Base-by-base conservation (phyloP, 768 basidiomycete species). In the Nidula microcarpa region DNA sequence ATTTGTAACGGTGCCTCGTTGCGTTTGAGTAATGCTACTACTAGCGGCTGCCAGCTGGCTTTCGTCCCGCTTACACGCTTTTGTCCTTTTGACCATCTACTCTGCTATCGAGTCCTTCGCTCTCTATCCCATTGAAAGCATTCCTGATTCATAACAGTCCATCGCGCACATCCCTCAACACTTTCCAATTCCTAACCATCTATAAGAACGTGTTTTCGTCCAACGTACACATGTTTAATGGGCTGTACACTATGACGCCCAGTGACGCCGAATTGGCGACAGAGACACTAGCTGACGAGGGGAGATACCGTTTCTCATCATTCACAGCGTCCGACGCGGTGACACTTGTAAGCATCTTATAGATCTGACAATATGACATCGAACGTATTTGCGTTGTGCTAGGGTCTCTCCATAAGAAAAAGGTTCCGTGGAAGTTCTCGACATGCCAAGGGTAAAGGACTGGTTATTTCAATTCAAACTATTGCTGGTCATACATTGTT, bases 251-350 rank as follows among this genome's bases (percentile, higher is more conserved):
- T 49, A 83, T 81, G 75, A 68, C 78, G 54, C 86, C 86, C 36
- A 81, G 78, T 52, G 89, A 90, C 57, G 82, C 85, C 44, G 86
- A 90, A 58, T 72, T 90, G 5, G 89, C 89, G 46, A 83, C 80
- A 33, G 82, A 89, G 65, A 75, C 85, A 10, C 74, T 93, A 60
- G 67, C 72, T 45, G 89, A 92, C 56, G 91, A 93, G 71, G 74
- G 79, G 36, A 74, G 57, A 57, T 85, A 82, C 62, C 85, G 87
- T 49, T 92, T 92, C 61, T 72, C 80, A 0, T 78, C 86, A 18
- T 93, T 93, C 69, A 80, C 81, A 33, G 83, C 89, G 7, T 77
- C 81, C 35, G 91, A 93, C 59, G 91, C 91, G 11, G 82, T 93
- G 50, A 91, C 89, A 14, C 76, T 93, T 30, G 85, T 84, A 53